Base-by-base conservation (phyloP, 208 protist species). In the Herpetomonas samuelpessoai region DNA sequence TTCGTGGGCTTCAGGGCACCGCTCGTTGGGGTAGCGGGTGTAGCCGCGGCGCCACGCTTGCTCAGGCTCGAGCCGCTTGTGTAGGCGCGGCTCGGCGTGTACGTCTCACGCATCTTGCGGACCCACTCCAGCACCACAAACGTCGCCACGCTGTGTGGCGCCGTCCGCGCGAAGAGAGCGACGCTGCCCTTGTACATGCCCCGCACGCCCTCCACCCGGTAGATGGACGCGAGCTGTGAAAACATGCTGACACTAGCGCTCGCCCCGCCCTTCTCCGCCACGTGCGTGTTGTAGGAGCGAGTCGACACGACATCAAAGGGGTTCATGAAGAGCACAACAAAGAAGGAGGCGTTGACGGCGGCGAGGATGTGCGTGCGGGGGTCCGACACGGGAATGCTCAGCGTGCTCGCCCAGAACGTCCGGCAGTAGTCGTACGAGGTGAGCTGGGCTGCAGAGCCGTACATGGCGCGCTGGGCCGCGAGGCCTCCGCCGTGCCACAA, bases 181-280 rank as follows among this genome's bases (percentile, higher is more conserved):
- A 67, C 41, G n/a, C 66, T 73, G 16, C 83, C 83, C 64, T 91
- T 91, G 78, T 88, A 91, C 50, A 86, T 50, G 19, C 80, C 83
- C 19, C 54, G 47, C 18, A 86, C 29, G 19, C 83, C 83, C 54
- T 91, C 83, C 16, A 83, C 68, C n/a, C 69, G 53, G 53, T 70
- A 86, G n/a, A 91, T 68, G 45, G 71, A 59, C 62, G 53, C 58
- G 50, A 71, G 30, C 21, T 25, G 30, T 18, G 4, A 28, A 3
- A 22, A 22, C 10, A 57, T 3, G 16, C 24, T 58, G 30, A 58
- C 27, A 18, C 19, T 57, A 39, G 53, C 31, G 22, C 48, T 19
- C n/a, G n/a, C n/a, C n/a, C n/a, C n/a, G n/a, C n/a, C n/a, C n/a
- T n/a, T n/a, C 21, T 57, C 59, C 3, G 55, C 71, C 2, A 1